Evolutionary conservation across 2,329 filamentous ascomycete genomes (phyloP).

Genomic region (Hypoxylon sp.): DNA sequence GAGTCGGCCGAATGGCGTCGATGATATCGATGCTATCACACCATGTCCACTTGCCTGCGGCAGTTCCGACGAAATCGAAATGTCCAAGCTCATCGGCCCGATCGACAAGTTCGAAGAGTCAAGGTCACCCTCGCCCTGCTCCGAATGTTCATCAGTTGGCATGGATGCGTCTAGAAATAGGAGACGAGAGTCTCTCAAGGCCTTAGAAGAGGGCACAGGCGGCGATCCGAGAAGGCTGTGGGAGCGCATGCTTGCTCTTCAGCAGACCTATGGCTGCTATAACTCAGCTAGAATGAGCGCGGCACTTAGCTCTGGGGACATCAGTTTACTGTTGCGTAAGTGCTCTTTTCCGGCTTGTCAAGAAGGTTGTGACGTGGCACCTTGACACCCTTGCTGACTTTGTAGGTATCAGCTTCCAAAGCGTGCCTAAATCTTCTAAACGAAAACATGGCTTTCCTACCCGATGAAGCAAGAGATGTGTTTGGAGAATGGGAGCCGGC

Average conservation of each 20-base stretch:
- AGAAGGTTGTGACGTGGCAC: conserved; percentile 20
- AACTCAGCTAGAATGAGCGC: conserved; percentile 65
- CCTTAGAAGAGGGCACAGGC: conserved; percentile 54
- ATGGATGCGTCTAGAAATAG: conserved; percentile 32
- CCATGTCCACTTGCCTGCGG: conserved; percentile 48
- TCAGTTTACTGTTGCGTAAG: conserved; percentile 63
- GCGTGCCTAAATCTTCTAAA: conserved; percentile 54
- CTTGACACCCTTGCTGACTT: conserved; percentile 27
- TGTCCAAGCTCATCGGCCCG: conserved; percentile 22
- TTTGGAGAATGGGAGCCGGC: conserved; percentile 41
- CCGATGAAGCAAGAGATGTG: conserved; percentile 48
- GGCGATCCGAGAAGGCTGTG: conserved; percentile 62
- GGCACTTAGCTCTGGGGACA: conserved; percentile 60
- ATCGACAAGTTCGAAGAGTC: conserved; percentile 40
- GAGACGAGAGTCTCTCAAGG: conserved; percentile 51
- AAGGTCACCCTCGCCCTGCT: conserved; percentile 49
- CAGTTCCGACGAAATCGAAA: conserved; percentile 18
- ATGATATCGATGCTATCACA: conserved; percentile 56
- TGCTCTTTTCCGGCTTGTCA: conserved; percentile 29
- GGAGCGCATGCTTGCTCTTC: conserved; percentile 65
- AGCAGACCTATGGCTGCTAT: conserved; percentile 64
- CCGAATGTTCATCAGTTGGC: conserved; percentile 44
- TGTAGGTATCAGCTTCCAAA: conserved; percentile 50
- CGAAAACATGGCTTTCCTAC: conserved; percentile 52
- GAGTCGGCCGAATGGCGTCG: conserved; percentile 34